A percentile compares a stretch with the other conserved stretches of the same genome.
phyloP scores from a whole-genome alignment of 352 stramenopile species.

The Pythium oligandrum region DNA sequence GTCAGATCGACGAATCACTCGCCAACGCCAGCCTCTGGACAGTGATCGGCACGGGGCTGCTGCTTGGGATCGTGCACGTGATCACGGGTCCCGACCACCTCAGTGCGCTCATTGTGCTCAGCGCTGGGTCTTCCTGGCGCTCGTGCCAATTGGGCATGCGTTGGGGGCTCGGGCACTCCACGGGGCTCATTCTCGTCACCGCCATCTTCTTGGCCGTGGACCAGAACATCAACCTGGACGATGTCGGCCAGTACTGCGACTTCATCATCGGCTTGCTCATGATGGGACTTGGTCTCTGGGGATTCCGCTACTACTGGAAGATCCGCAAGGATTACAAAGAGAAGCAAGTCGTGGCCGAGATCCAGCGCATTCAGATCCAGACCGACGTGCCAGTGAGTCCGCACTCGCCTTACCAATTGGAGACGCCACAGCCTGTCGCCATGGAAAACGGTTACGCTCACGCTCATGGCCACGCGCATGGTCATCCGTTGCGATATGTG shows the following conservation, averaged over 20 bases:
- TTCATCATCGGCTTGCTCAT: conserved; percentile 59
- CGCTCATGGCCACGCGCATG: conserved; percentile 1
- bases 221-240: conserved; percentile 32
- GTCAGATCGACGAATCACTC: conserved; percentile 30
- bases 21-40: conserved; percentile 24
- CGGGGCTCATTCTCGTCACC: conserved; percentile 67
- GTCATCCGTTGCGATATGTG: background rate
- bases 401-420: conserved; percentile 11
- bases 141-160: conserved; percentile 76
- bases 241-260: conserved; percentile 43
- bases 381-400: conserved; percentile 11
- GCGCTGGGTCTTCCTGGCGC: conserved; percentile 57
- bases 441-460: background rate
- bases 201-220: conserved; percentile 50
- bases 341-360: conserved; percentile 21
- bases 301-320: conserved; percentile 31
- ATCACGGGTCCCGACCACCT: conserved; percentile 83
- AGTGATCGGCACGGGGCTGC: conserved; percentile 46
- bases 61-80: conserved; percentile 51
- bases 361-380: conserved; percentile 21
- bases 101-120: conserved; percentile 80
- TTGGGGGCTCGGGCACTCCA: conserved; percentile 83
- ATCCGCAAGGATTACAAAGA: conserved; percentile 31
- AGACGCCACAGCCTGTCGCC: conserved; percentile 6
- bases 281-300: conserved; percentile 42